Evolutionary conservation across 495 filamentous ascomycete genomes (phyloP), one percentile per base, ranked within the genome.

Genomic region (Neurospora tetrasperma): DNA sequence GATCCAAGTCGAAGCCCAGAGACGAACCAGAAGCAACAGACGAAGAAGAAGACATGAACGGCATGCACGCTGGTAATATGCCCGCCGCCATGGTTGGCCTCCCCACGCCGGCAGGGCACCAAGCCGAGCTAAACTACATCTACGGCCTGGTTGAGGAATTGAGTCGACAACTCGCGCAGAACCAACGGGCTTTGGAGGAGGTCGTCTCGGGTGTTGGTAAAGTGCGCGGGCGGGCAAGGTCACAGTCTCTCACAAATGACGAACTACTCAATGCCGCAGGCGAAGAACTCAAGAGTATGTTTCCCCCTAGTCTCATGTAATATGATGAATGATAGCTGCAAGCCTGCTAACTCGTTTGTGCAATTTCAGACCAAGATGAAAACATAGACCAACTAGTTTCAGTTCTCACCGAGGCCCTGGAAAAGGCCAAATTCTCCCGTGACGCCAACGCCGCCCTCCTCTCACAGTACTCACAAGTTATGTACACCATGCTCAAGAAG

Each of bases 71-170:
- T 74, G 82, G 76, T 73, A 81, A 81, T 74, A 79, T 82, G 76
- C 80, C 80, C 42, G 81, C 79, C 68, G 82, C 76, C 72, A 88
- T 88, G 73, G 78, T 84, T 41, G 80, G 83, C 69, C 80, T 89
- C 70, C 90, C 92, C 23, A 90, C 90, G 78, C 91, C 90, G 71
- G 92, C 92, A 31, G 93, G 93, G 23, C 92, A 95, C 77, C 92
- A 95, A 83, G 91, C 92, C 83, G 93, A 97, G 79, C 88, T 96
- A 73, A 93, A 94, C 78, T 90, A 93, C 79, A 88, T 97, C 59
- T 94, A 93, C 79, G 86, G 89, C 68, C 91, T 94, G 88, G 91
- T 97, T 20, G 86, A 94, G 72, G 91, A 95, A 79, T 83, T 97
- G 75, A 92, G 90, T 73, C 88, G 90, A 35, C 87, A 93, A 72